Conservation (phyloP, 306 rosid species). For the Dryas drummondii region DNA sequence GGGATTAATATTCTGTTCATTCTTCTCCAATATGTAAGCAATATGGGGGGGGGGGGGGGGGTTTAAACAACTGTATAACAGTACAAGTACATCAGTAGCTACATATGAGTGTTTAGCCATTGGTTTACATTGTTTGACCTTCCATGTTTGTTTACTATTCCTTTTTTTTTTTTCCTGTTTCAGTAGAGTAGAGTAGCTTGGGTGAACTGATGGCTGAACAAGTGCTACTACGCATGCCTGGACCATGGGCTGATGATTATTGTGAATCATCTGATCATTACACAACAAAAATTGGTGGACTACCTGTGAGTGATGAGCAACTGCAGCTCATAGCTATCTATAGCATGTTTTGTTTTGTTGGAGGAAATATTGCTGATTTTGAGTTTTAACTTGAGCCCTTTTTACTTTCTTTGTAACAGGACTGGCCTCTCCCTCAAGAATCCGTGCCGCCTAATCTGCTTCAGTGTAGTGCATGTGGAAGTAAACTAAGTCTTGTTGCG, state of each 20-base stretch:
- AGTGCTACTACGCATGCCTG: slow-evolving; percentile 73
- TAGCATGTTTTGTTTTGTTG: not conserved
- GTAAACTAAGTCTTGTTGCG: slow-evolving; percentile 55
- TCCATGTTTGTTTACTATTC: too few relatives aligned
- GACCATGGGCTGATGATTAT: slow-evolving; percentile 65
- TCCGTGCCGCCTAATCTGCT: slow-evolving; percentile 40
- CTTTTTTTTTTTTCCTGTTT: not conserved
- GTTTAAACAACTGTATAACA: too few relatives aligned
- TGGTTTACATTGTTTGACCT: not conserved
- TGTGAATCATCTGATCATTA: slow-evolving; percentile 64
- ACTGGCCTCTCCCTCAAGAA: slow-evolving; percentile 61
- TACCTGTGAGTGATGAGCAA: slow-evolving; percentile 57
- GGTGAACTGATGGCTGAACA: slow-evolving; percentile 28
- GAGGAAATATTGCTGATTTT: not conserved
- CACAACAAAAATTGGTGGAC: slow-evolving; percentile 79
- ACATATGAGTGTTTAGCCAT: not conserved
- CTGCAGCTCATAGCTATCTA: not conserved
- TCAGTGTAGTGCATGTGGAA: slow-evolving; percentile 50
- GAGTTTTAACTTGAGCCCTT: not conserved
- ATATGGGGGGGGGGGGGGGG: too few relatives aligned
- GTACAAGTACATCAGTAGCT: too few relatives aligned
- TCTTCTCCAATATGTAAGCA: too few relatives aligned
- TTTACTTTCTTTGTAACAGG: slow-evolving; percentile 37
- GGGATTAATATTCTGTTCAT: too few relatives aligned
- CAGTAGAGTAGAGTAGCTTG: not conserved